A percentile compares a stretch with the other conserved stretches of the same genome.
Evolutionary conservation across 2,329 filamentous ascomycete genomes (phyloP).

Genomic region (Acephala macrosclerotiorum): DNA sequence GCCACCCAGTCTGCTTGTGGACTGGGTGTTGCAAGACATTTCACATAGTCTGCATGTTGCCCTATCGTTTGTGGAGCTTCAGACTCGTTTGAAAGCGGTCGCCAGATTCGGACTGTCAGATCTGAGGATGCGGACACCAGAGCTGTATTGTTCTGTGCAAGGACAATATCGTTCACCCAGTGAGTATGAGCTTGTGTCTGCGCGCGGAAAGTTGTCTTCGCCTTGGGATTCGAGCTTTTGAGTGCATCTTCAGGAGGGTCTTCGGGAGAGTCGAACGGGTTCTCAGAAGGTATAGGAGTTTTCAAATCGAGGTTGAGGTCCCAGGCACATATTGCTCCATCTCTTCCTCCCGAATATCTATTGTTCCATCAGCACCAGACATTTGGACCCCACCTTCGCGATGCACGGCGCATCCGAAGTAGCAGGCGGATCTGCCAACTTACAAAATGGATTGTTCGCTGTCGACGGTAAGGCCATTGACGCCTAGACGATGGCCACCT

Average conservation of each 20-base stretch:
- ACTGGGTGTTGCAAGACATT: constrained; percentile 84
- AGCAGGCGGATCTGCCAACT: constrained; percentile 27
- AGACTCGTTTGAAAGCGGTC: constrained; percentile 71
- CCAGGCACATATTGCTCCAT: constrained; percentile 97
- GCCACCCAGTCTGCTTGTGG: constrained; percentile 83
- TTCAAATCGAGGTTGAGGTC: constrained; percentile 78
- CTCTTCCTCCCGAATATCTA: constrained; percentile 94
- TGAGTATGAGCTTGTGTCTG: constrained; percentile 78
- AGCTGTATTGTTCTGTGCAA: constrained; percentile 69
- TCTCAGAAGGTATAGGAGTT: constrained; percentile 30
- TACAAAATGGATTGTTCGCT: constrained; percentile 84
- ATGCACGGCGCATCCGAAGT: neutral
- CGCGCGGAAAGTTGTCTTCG: constrained; percentile 59
- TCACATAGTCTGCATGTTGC: constrained; percentile 95
- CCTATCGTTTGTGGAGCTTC: constrained; percentile 82
- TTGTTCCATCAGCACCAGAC: constrained; percentile 27
- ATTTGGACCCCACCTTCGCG: constrained; percentile 19
- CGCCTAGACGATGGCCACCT: constrained; percentile 89
- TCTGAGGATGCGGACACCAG: constrained; percentile 78
- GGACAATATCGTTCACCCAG: constrained; percentile 79
- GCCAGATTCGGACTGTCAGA: constrained; percentile 78
- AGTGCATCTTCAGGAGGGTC: constrained; percentile 40
- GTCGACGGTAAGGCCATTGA: constrained; percentile 94
- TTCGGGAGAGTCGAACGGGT: constrained; percentile 43
- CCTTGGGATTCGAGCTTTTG: constrained; percentile 45